Evolutionary conservation across 2,329 filamentous ascomycete species (phyloP), one percentile per base, ranked within the genome.

Genomic region (Colletotrichum horii): DNA sequence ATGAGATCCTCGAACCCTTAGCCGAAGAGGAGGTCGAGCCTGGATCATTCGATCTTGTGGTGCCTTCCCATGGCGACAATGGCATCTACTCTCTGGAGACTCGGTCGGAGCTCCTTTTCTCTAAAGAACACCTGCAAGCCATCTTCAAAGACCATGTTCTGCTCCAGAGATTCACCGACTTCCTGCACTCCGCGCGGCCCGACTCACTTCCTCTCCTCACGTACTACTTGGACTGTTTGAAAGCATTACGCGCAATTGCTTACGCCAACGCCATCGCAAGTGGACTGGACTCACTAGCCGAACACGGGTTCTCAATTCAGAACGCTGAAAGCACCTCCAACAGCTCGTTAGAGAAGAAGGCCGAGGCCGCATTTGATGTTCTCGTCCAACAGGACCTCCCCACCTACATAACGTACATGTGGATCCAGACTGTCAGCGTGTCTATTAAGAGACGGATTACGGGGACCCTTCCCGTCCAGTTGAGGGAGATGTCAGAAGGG

Each of bases 151-250:
- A 94, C 72, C 90, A 92, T 0, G 84, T 89, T 8, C 88, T 93
- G 26, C 85, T 95, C 2, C 87, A 92, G 67, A 89, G 88, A 60
- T 96, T 96, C 81, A 93, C 91, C 3, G 88, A 90, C 4, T 96
- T 94, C 79, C 85, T 96, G 4, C 89, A 90, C 73, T 82, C 86
- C 6, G 86, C 89, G 60, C 88, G 93, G 60, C 91, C 92, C 7
- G 84, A 89, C 24, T 94, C 93, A 1, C 86, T 94, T 3, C 90
- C 93, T 0, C 84, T 94, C 9, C 84, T 96, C 16, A 90, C 92
- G 30, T 94, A 95, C 84, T 95, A 95, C 78, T 87, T 95, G 3
- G 93, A 95, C 78, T 90, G 93, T 0, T 83, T 92, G 73, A 96
- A 96, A 80, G 93, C 94, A 1, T 83, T 95, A 15, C 91, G 91